Percentiles rank a stretch among this genome's conserved stretches.
Evolutionary conservation across 352 stramenopile genomes (phyloP).

Genomic region (Phytophthora pini): DNA sequence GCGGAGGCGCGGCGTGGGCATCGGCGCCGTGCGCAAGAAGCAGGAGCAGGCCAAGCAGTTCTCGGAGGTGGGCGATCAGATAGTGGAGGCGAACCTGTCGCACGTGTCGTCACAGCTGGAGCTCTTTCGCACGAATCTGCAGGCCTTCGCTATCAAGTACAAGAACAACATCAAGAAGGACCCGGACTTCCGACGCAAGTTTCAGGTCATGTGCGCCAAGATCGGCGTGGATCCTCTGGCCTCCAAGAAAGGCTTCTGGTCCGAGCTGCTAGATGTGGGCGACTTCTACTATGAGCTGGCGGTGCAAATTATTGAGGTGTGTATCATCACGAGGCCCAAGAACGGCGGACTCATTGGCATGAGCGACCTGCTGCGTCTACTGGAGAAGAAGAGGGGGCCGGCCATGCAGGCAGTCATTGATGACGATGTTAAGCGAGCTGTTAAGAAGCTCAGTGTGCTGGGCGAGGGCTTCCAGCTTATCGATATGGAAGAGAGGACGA

Average conservation of each 20-base stretch:
- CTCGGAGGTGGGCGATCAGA: constrained; percentile 81
- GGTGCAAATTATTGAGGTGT: constrained; percentile 98
- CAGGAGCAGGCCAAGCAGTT: constrained; percentile 90
- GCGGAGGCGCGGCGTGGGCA: constrained; percentile 80
- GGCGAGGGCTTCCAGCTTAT: constrained; percentile 95
- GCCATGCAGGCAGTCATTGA: constrained; percentile 85
- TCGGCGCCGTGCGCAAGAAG: constrained; percentile 88
- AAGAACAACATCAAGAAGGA: constrained; percentile 96
- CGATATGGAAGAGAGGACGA: constrained; percentile 91
- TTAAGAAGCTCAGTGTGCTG: constrained; percentile 95
- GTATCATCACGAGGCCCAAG: constrained; percentile 92
- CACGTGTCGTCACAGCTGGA: constrained; percentile 88
- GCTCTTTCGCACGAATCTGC: constrained; percentile 92
- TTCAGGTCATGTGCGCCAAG: constrained; percentile 96
- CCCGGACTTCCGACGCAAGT: constrained; percentile 93
- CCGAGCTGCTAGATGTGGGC: constrained; percentile 95
- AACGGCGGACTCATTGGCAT: constrained; percentile 87
- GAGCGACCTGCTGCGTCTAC: constrained; percentile 74
- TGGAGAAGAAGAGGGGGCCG: constrained; percentile 70
- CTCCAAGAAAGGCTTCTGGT: constrained; percentile 99
- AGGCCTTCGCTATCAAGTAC: constrained; percentile 94
- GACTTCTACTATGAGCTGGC: constrained; percentile 99
- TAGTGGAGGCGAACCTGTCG: constrained; percentile 81
- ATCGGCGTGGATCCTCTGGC: constrained; percentile 98
- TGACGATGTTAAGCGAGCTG: constrained; percentile 94